Percentiles rank a stretch among this genome's conserved stretches.
These are phyloP conservation scores for Rhodocollybia butyracea DNA, from an alignment of 768 basidiomycete genomes.

Conservation along the genomic window DNA sequence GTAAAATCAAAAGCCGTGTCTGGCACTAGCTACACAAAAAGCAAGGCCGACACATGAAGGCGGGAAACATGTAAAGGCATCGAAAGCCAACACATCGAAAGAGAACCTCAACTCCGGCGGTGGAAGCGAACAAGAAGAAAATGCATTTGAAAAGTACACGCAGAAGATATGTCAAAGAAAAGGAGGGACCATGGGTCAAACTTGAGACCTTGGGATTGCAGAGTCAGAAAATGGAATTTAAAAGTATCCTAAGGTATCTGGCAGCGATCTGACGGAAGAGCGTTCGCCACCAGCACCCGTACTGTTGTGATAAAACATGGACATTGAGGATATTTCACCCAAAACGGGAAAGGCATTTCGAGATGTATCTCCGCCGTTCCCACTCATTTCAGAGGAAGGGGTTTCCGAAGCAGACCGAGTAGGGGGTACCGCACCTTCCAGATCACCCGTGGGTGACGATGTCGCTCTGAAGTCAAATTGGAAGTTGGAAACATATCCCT, in stretches of 20 bases:
- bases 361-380: background rate
- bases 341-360: background rate
- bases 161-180: too few species aligned
- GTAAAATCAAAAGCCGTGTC: too few species aligned
- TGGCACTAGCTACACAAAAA: too few species aligned
- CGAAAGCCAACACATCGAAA: too few species aligned
- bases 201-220: too few species aligned
- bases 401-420: slow-evolving; percentile 1
- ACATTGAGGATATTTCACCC: slow-evolving; percentile 7
- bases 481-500: background rate
- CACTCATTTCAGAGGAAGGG: background rate
- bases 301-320: background rate
- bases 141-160: too few species aligned
- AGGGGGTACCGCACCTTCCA: background rate
- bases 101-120: too few species aligned
- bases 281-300: background rate
- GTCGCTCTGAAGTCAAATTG: background rate
- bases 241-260: slow-evolving; percentile 5
- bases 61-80: too few species aligned
- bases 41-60: too few species aligned
- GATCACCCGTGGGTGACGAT: background rate
- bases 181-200: too few species aligned
- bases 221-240: background rate
- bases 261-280: slow-evolving; percentile 1
- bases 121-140: too few species aligned